Conservation (phyloP, 192 early-diverging fungal genomes). For the Neocallimastix lanati region DNA sequence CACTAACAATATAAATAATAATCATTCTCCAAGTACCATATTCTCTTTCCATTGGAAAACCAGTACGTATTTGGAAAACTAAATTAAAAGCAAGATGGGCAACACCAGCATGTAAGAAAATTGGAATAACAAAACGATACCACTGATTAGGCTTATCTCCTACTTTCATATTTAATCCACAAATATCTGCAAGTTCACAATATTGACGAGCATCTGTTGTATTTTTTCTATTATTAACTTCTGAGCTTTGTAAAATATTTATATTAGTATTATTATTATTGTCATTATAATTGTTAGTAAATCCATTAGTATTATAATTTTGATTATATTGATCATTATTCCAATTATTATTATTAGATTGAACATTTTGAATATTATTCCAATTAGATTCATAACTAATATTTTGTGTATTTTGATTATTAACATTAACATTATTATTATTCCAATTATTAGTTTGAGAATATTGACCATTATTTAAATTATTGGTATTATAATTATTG, state of each 20-base stretch:
- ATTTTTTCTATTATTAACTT: neutral
- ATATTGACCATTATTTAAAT: constrained; percentile 6
- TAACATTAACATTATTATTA: too few relatives aligned
- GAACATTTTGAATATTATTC: neutral
- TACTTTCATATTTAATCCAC: constrained; percentile 26
- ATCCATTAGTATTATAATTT: too few relatives aligned
- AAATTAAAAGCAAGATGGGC: constrained; percentile 62
- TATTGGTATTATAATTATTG: too few relatives aligned
- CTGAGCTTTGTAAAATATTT: neutral
- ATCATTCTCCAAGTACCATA: constrained; percentile 53
- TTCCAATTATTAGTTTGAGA: constrained; percentile 16
- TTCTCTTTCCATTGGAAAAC: constrained; percentile 53
- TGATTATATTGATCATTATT: too few relatives aligned
- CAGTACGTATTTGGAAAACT: constrained; percentile 45
- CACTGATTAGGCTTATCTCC: constrained; percentile 44
- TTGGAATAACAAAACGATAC: constrained; percentile 59
- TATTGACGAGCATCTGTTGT: neutral
- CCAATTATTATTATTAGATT: too few relatives aligned
- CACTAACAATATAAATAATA: constrained; percentile 50
- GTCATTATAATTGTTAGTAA: too few relatives aligned
- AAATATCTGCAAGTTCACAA: constrained; percentile 38
- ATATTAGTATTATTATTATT: neutral
- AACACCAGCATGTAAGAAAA: constrained; percentile 67
- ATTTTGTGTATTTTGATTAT: constrained; percentile 9
- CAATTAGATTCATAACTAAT: too few relatives aligned